Conservation (phyloP, 139 green algal species). For the Picochlorum sp. region DNA sequence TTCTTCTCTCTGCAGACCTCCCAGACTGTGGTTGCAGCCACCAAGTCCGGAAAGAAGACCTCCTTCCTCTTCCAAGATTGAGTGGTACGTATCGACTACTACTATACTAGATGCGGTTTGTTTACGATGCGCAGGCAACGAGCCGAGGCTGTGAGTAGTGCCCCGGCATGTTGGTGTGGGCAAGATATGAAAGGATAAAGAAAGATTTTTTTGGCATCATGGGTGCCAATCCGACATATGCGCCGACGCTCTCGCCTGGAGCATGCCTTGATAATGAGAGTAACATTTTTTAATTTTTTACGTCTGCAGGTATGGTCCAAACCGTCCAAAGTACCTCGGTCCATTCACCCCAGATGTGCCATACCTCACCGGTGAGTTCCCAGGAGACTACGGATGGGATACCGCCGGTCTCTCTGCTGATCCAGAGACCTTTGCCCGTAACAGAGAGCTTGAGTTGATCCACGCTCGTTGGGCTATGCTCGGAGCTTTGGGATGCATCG, state of each 20-base stretch:
- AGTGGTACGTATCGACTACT: constrained; percentile 5
- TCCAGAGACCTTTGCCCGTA: constrained; percentile 65
- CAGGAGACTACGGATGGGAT: constrained; percentile 67
- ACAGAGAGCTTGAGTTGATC: constrained; percentile 79
- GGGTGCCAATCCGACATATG: too few relatives aligned
- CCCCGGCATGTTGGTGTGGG: too few relatives aligned
- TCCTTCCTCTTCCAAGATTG: constrained; percentile 7
- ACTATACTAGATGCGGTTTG: neutral
- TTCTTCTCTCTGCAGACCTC: neutral
- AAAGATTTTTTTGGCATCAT: too few relatives aligned
- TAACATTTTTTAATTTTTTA: too few relatives aligned
- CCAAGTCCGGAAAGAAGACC: constrained; percentile 25
- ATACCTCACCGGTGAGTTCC: constrained; percentile 46
- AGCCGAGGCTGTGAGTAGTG: neutral
- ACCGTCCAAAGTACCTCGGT: constrained; percentile 80
- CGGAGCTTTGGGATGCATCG: constrained; percentile 83
- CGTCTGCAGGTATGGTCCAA: constrained; percentile 56
- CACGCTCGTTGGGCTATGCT: constrained; percentile 90
- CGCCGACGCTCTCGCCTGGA: too few relatives aligned
- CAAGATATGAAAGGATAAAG: too few relatives aligned
- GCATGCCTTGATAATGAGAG: too few relatives aligned
- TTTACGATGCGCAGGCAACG: neutral
- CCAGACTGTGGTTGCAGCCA: constrained; percentile 4
- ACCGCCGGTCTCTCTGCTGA: constrained; percentile 78
- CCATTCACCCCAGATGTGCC: constrained; percentile 62